Percentiles rank a stretch among this genome's conserved stretches.
phyloP scores from a whole-genome alignment of 345 rosid genomes.

The Rhodamnia argentea region DNA sequence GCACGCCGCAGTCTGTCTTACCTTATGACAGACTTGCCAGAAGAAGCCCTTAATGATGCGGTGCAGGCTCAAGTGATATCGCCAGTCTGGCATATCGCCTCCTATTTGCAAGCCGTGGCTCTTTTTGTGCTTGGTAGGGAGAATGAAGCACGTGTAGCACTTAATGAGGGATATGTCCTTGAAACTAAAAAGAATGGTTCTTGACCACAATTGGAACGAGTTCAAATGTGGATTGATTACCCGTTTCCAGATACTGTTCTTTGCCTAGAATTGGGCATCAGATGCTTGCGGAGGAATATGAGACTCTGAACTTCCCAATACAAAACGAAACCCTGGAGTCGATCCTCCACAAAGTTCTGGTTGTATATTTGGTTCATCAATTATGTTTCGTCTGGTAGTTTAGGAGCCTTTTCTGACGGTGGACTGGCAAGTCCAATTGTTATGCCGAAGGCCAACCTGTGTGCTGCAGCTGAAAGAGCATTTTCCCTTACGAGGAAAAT shows the following conservation, averaged over 20 bases:
- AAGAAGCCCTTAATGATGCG: constrained; percentile 71
- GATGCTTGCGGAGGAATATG: neutral
- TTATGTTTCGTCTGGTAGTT: neutral
- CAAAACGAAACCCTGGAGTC: neutral
- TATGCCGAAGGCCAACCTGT: neutral
- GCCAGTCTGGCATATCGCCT: constrained; percentile 72
- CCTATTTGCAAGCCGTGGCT: constrained; percentile 65
- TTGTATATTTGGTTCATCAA: neutral
- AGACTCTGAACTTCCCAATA: neutral
- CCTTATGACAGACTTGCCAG: constrained; percentile 60
- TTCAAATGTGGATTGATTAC: neutral
- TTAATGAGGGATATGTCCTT: constrained; percentile 54
- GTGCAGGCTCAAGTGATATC: constrained; percentile 61
- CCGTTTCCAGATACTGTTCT: neutral
- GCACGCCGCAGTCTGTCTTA: constrained; percentile 72
- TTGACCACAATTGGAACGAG: neutral
- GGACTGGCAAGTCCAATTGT: neutral
- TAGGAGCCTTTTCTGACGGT: neutral
- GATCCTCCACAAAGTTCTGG: neutral
- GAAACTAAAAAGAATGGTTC: constrained; percentile 38
- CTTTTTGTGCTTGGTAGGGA: constrained; percentile 56
- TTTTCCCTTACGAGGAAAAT: neutral
- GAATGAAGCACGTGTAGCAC: constrained; percentile 58
- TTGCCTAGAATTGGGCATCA: neutral
- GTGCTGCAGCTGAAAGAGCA: neutral